These are phyloP conservation scores for Lepraria neglecta DNA, from an alignment of 495 filamentous ascomycete genomes.

Conservation along the genomic window DNA sequence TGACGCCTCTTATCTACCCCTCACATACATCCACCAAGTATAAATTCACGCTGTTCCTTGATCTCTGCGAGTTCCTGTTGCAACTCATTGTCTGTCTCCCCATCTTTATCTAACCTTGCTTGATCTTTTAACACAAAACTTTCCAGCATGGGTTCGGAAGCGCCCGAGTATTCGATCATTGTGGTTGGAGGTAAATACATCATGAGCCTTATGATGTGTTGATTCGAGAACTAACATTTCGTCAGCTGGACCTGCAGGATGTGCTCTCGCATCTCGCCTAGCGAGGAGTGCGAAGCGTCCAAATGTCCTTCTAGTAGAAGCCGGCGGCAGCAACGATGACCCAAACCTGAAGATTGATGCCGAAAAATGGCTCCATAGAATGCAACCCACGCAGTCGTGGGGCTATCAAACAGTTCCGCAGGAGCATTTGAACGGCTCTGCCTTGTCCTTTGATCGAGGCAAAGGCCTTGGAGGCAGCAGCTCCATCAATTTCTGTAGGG, in stretches of 20 bases:
- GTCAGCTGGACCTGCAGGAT: neutral
- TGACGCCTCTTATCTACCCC: no score
- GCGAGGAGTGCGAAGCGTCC: neutral
- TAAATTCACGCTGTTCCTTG: no score
- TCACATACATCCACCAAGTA: no score
- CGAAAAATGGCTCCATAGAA: conserved; percentile 4
- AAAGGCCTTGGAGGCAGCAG: conserved; percentile 6
- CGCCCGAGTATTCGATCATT: no score
- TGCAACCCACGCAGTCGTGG: neutral
- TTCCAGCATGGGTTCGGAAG: no score
- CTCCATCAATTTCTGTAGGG: conserved; percentile 4
- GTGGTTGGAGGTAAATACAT: no score
- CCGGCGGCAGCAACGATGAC: neutral
- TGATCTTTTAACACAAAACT: no score
- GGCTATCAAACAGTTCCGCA: conserved; percentile 1
- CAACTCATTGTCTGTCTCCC: no score
- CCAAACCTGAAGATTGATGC: neutral
- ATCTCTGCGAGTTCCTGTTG: no score
- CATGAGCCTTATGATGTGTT: no score
- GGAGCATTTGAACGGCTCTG: neutral
- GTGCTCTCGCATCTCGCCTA: conserved; percentile 2
- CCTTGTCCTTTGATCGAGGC: neutral
- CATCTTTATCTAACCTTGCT: no score
- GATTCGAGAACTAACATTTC: no score
- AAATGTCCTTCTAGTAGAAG: neutral